Percentiles rank a stretch among this genome's conserved stretches.
Conservation (phyloP, 2,329 filamentous ascomycete genomes). For the Ophiostoma himal-ulmi region DNA sequence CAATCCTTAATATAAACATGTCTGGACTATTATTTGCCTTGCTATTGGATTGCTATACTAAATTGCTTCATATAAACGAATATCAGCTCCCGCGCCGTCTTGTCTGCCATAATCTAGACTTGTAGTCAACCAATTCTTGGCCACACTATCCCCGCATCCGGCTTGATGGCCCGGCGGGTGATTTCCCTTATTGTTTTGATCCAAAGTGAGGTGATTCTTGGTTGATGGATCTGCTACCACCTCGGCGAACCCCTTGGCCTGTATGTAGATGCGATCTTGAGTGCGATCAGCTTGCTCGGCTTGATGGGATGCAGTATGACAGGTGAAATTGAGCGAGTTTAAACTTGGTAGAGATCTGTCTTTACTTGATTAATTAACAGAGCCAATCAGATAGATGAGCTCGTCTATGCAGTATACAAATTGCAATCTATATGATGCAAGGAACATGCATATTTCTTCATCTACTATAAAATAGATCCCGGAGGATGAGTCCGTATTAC, state of each 20-base stretch:
- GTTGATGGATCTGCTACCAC: background rate
- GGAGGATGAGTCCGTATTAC: background rate
- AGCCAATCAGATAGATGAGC: no score
- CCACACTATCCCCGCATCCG: background rate
- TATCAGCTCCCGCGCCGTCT: background rate
- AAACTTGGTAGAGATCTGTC: no score
- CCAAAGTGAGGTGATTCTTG: background rate
- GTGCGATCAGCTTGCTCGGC: no score
- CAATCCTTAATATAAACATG: no score
- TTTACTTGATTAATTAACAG: no score
- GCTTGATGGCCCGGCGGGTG: conserved; percentile 4
- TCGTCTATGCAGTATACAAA: background rate
- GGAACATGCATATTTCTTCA: background rate
- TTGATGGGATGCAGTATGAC: no score
- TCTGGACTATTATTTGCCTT: no score
- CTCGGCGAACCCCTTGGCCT: no score
- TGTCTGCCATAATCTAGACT: background rate
- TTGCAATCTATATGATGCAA: background rate
- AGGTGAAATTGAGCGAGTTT: no score
- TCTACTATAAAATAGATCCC: background rate
- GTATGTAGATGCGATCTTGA: no score
- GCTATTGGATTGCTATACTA: background rate
- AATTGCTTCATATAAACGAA: background rate
- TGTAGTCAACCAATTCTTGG: background rate
- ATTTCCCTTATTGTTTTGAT: background rate